Conservation (phyloP, 73 alveolate genomes). For the Effrenium voratum region DNA sequence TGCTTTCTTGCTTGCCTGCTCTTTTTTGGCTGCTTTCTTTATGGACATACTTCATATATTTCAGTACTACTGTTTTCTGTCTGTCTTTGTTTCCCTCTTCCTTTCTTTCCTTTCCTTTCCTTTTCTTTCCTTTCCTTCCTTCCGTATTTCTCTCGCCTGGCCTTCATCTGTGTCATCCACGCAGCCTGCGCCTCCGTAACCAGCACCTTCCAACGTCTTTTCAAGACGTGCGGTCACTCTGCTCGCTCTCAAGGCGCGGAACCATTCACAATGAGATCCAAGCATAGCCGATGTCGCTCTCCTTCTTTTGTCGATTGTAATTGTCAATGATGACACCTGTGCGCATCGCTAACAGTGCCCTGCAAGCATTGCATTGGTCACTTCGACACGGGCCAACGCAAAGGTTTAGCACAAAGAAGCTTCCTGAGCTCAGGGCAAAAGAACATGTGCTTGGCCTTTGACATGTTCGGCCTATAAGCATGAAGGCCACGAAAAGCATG, state of each 20-base stretch:
- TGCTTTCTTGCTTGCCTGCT: no score
- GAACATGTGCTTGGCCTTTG: not conserved
- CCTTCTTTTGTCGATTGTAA: conserved; percentile 95
- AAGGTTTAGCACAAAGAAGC: conserved; percentile 96
- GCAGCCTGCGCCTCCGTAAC: conserved; percentile 91
- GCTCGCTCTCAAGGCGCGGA: not conserved
- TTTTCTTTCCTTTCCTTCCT: no score
- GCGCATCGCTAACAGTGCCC: no score
- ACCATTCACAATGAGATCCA: not conserved
- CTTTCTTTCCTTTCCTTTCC: not conserved
- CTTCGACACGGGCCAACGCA: conserved; percentile 94
- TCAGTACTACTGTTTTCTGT: not conserved
- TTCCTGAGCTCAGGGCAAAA: conserved; percentile 11
- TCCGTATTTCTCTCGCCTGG: not conserved
- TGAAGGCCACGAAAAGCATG: conserved; percentile 95
- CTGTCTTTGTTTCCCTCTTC: not conserved
- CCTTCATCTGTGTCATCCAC: conserved; percentile 93
- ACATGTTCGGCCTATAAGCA: conserved; percentile 89
- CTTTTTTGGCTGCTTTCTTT: no score
- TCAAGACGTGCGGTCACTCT: not conserved
- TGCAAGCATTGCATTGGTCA: no score
- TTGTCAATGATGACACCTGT: conserved; percentile 96
- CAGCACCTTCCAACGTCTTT: conserved; percentile 2
- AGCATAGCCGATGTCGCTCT: conserved; percentile 36
- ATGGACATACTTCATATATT: not conserved